Evolutionary conservation across 352 stramenopile genomes (phyloP).

Genomic region (Phytophthora chlamydospora): DNA sequence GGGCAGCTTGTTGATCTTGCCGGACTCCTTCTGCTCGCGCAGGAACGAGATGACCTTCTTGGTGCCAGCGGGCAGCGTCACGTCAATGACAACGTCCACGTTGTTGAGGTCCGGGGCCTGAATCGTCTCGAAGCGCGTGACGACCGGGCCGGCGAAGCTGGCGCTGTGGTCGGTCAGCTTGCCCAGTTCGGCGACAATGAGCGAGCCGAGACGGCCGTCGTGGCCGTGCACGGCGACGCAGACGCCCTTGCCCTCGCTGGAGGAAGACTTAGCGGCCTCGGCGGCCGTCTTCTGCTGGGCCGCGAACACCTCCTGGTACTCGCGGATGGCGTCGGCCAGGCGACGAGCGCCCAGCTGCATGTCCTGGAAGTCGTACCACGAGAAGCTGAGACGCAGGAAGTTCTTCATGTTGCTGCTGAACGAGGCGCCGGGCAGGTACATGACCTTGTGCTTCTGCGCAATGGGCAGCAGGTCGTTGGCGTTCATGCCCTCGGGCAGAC

Average conservation of each 20-base stretch:
- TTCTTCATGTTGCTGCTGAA: constrained; percentile 90
- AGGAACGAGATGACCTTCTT: constrained; percentile 66
- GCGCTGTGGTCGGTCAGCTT: constrained; percentile 54
- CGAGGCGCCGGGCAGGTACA: constrained; percentile 81
- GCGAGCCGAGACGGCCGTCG: constrained; percentile 65
- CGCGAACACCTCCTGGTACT: constrained; percentile 59
- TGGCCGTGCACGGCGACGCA: constrained; percentile 77
- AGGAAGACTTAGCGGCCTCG: constrained; percentile 11
- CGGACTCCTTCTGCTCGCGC: constrained; percentile 58
- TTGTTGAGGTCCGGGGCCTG: constrained; percentile 45
- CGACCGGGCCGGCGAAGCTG: constrained; percentile 59
- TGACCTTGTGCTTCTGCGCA: constrained; percentile 88
- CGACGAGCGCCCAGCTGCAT: constrained; percentile 78
- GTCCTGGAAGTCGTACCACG: constrained; percentile 85
- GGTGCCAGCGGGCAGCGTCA: constrained; percentile 77
- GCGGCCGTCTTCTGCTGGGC: constrained; percentile 33
- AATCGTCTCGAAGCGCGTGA: constrained; percentile 56
- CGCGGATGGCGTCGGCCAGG: constrained; percentile 69
- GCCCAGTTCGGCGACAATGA: constrained; percentile 73
- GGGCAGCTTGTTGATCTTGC: constrained; percentile 75
- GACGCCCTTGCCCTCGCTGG: constrained; percentile 38
- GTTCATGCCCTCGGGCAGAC: constrained; percentile 78
- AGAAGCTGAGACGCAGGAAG: constrained; percentile 88
- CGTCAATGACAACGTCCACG: constrained; percentile 80
- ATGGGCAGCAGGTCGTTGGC: constrained; percentile 76